Evolutionary conservation across 495 filamentous ascomycete genomes (phyloP).

Genomic region (Penicillium pulvis): DNA sequence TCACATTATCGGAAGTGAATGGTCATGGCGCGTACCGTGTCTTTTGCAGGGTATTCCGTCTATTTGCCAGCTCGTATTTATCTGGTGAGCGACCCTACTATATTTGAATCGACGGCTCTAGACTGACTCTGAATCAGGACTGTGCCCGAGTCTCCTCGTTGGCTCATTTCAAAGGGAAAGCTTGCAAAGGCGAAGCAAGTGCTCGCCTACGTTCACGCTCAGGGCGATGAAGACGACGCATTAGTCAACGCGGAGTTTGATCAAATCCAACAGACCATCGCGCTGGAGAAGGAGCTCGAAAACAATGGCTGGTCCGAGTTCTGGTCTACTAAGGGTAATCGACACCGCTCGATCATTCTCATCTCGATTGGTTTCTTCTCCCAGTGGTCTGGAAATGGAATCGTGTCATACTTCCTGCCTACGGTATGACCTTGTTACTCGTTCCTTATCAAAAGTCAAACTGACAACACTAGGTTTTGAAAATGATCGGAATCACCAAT

Average conservation of each 20-base stretch:
- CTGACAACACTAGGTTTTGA: constrained; percentile 46
- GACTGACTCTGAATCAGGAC: constrained; percentile 18
- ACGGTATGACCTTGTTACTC: constrained; percentile 27
- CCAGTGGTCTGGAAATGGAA: constrained; percentile 42
- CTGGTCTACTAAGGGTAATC: constrained; percentile 66
- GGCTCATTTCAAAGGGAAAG: constrained; percentile 28
- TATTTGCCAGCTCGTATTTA: constrained; percentile 45
- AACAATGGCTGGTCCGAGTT: constrained; percentile 51
- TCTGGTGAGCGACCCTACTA: constrained; percentile 35
- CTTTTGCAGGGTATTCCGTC: constrained; percentile 52
- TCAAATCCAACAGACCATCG: constrained; percentile 26
- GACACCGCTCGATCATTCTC: constrained; percentile 58
- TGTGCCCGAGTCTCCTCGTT: constrained; percentile 50
- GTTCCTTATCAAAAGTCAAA: background rate
- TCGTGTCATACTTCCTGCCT: constrained; percentile 43
- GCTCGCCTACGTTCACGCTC: constrained; percentile 35
- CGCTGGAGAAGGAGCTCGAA: constrained; percentile 32
- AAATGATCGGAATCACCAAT: constrained; percentile 54
- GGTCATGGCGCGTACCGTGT: constrained; percentile 53
- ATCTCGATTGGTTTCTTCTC: constrained; percentile 63
- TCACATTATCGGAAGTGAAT: constrained; percentile 38
- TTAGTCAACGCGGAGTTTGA: constrained; percentile 29
- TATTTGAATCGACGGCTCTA: background rate
- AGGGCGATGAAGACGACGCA: constrained; percentile 21
- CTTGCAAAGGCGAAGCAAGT: constrained; percentile 34